phyloP scores from a whole-genome alignment of 148 eudicot genomes.

The Fallopia convolvulus region DNA sequence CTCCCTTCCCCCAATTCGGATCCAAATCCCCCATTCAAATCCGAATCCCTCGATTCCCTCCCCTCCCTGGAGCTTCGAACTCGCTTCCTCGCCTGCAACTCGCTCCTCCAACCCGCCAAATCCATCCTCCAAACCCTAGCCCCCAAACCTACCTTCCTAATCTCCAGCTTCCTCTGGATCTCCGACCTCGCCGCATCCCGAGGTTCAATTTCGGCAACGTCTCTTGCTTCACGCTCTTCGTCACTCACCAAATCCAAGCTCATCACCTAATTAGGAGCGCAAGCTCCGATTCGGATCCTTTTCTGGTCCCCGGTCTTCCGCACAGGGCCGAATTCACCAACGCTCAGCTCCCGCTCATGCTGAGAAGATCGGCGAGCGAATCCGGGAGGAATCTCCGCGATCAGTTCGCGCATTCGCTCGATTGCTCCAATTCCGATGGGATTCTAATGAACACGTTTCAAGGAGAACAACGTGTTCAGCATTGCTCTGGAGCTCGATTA shows the following conservation, averaged over 20 bases:
- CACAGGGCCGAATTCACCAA: not conserved
- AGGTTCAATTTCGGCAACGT: conserved; percentile 24
- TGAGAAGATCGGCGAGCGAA: not conserved
- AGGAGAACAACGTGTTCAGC: too few relatives aligned
- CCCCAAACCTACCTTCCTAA: not conserved
- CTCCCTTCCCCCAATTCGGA: not conserved
- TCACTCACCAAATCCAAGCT: conserved; percentile 2
- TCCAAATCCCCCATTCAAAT: conserved; percentile 21
- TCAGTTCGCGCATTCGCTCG: not conserved
- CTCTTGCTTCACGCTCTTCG: conserved; percentile 18
- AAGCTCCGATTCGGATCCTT: conserved; percentile 16
- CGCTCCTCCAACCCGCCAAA: not conserved
- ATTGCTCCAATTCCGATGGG: conserved; percentile 13
- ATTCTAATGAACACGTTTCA: conserved; percentile 18
- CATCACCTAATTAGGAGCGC: conserved; percentile 1
- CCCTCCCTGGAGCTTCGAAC: conserved; percentile 16
- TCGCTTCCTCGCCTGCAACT: conserved; percentile 1
- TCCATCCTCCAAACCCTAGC: not conserved
- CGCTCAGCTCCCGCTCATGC: conserved; percentile 6
- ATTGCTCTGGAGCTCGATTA: conserved; percentile 20
- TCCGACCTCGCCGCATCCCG: conserved; percentile 20
- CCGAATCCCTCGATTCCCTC: conserved; percentile 30
- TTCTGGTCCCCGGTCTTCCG: conserved; percentile 24
- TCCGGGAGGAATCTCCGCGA: not conserved
- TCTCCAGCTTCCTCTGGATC: conserved; percentile 25